A percentile compares a stretch with the other conserved stretches of the same genome.
These are phyloP conservation scores for Penicillium pancosmium DNA, from an alignment of 495 filamentous ascomycete genomes.

Conservation along the genomic window DNA sequence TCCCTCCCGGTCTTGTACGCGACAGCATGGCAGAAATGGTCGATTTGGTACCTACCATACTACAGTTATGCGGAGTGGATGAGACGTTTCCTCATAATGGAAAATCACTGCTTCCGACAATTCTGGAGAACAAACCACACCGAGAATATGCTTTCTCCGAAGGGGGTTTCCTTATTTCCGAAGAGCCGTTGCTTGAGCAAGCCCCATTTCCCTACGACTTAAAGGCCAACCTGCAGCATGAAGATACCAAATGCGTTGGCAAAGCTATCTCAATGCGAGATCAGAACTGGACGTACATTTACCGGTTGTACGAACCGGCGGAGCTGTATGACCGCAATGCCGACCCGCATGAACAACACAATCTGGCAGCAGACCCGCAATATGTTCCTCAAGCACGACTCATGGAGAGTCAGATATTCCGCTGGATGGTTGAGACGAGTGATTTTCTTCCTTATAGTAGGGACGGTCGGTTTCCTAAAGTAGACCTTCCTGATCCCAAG, in stretches of 20 bases:
- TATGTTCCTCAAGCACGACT: constrained; percentile 11
- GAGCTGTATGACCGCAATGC: constrained; percentile 28
- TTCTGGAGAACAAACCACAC: constrained; percentile 20
- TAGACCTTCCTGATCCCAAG: constrained; percentile 16
- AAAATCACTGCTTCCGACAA: constrained; percentile 21
- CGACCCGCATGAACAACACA: constrained; percentile 27
- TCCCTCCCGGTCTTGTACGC: constrained; percentile 24
- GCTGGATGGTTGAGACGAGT: constrained; percentile 21
- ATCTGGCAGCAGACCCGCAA: constrained; percentile 20
- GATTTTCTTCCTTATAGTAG: constrained; percentile 25
- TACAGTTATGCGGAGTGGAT: constrained; percentile 25
- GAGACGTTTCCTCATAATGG: constrained; percentile 31
- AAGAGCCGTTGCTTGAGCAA: constrained; percentile 31
- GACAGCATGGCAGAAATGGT: constrained; percentile 35
- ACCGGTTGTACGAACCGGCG: constrained; percentile 30
- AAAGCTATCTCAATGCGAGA: constrained; percentile 30
- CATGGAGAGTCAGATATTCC: constrained; percentile 26
- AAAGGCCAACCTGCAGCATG: constrained; percentile 30
- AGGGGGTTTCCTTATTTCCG: constrained; percentile 26
- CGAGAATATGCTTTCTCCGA: constrained; percentile 31
- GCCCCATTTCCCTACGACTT: constrained; percentile 33
- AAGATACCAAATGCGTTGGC: constrained; percentile 28
- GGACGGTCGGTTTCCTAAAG: constrained; percentile 26
- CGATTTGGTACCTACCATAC: constrained; percentile 31
- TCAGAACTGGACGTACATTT: constrained; percentile 26